Base-by-base conservation (phyloP, 345 rosid species). In the Euphorbia lathyris region DNA sequence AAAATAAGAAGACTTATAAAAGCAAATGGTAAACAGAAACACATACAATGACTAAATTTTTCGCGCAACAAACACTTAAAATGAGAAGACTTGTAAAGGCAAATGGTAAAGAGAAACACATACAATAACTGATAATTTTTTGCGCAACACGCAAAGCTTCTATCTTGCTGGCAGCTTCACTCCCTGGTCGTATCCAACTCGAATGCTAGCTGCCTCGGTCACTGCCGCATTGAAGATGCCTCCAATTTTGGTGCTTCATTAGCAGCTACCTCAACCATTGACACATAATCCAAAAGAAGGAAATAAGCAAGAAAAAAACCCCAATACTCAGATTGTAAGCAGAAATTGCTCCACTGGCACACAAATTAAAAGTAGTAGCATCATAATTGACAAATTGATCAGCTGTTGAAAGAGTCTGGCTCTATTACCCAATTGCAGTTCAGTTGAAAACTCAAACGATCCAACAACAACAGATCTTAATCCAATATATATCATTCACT, bases 151-250 rank as follows among this genome's bases (percentile, higher is more conserved):
- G 83, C 78, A 81, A 83, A 69, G 63, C 65, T 36, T 72, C 70
- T 55, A 67, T 29, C 82, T 73, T 80, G 75, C 43, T 75, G 51
- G 56, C 82, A 55, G 85, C 52, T 34, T 30, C 83, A 19, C 68
- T 79, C 59, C 45, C 73, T 0, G 72, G 71, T 40, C n/a, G 47
- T 58, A 79, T 84, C 89, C 22, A 80, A 58, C 63, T 78, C 72
- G 74, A 89, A 93, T 63, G 79, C 84, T 27, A 89, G 79, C 89
- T 82, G 88, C 79, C 78, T 80, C 11, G 98, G 97, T 81, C 70
- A 77, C 98, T 96, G 89, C 42, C 74, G 42, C 20, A 72, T 53
- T 0, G 82, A 72, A 9, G 86, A 80, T 2, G 75, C 72, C 4
- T 71, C 84, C 61, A 70, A 53, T 76, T 71, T 76, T 29, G 56